These are phyloP conservation scores for Metschnikowia henanensis DNA, from an alignment of 805 yeast species.

Conservation along the genomic window DNA sequence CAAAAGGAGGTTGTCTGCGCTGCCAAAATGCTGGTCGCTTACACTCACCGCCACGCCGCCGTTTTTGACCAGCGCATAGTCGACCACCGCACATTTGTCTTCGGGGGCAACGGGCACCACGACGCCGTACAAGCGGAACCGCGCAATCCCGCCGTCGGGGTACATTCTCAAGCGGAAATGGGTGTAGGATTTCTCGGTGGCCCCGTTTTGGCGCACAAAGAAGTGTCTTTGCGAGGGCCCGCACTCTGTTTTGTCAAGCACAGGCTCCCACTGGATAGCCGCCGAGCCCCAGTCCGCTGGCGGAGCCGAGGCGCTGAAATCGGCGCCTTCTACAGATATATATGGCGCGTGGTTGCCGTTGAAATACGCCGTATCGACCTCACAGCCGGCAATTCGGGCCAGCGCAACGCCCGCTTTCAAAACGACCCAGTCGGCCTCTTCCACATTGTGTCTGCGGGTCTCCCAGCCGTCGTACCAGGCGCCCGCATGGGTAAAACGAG, in stretches of 20 bases:
- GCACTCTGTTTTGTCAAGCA: conserved; percentile 74
- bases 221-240: conserved; percentile 90
- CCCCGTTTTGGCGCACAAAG: conserved; percentile 53
- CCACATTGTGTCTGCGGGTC: conserved; percentile 88
- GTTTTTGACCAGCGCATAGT: conserved; percentile 76
- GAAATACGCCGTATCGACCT: conserved; percentile 91
- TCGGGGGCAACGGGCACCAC: conserved; percentile 71
- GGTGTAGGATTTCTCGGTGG: conserved; percentile 67
- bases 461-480: conserved; percentile 99
- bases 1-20: conserved; percentile 82
- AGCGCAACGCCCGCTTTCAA: conserved; percentile 80
- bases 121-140: conserved; percentile 85
- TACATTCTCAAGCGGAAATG: conserved; percentile 87
- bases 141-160: conserved; percentile 98
- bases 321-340: conserved; percentile 75
- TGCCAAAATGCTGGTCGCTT: conserved; percentile 93
- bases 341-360: conserved; percentile 95
- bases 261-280: conserved; percentile 60
- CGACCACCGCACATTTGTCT: conserved; percentile 48
- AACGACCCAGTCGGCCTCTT: conserved; percentile 85
- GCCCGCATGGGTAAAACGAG: conserved; percentile 78
- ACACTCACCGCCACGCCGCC: conserved; percentile 87
- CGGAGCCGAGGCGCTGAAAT: not conserved
- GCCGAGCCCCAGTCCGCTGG: conserved; percentile 1
- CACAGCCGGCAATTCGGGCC: conserved; percentile 79